These are phyloP conservation scores for Fonsecaea pedrosoi DNA, from an alignment of 2,329 filamentous ascomycete species.

Conservation along the genomic window DNA sequence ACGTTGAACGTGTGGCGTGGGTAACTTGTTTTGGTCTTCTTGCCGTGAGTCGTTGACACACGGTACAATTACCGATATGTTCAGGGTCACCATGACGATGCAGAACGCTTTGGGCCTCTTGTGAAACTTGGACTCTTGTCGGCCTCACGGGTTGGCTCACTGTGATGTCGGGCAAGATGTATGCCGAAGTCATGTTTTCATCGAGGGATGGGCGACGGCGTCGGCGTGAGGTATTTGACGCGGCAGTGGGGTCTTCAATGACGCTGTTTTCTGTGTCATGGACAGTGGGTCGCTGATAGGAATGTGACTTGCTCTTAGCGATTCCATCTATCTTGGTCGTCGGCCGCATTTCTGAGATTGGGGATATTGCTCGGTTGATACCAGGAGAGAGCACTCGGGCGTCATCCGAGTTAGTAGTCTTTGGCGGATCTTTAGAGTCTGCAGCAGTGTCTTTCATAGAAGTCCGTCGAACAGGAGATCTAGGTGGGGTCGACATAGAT, in stretches of 20 bases:
- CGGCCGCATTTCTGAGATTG: constrained; percentile 24
- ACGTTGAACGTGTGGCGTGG: constrained; percentile 26
- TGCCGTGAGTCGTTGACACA: constrained; percentile 57
- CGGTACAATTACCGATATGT: constrained; percentile 62
- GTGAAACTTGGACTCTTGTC: constrained; percentile 45
- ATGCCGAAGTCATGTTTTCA: constrained; percentile 67
- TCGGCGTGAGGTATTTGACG: constrained; percentile 57
- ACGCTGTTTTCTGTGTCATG: constrained; percentile 39
- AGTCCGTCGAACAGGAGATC: constrained; percentile 24
- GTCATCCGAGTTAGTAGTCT: constrained; percentile 37
- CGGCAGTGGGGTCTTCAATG: constrained; percentile 43
- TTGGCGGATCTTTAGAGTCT: constrained; percentile 28
- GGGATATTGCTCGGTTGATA: constrained; percentile 24
- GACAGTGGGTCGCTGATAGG: constrained; percentile 30
- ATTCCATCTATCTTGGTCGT: constrained; percentile 18
- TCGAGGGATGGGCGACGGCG: constrained; percentile 56
- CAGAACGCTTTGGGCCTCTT: constrained; percentile 50
- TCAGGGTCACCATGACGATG: constrained; percentile 54
- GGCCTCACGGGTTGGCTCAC: constrained; percentile 46
- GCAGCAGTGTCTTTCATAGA: constrained; percentile 25
- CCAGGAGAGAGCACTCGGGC: constrained; percentile 37
- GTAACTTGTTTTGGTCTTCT: constrained; percentile 42
- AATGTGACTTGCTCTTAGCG: constrained; percentile 22
- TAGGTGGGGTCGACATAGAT: constrained; percentile 34
- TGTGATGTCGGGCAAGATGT: constrained; percentile 69